Base-by-base conservation (phyloP, 768 basidiomycete species). In the Phylloporus sp. region DNA sequence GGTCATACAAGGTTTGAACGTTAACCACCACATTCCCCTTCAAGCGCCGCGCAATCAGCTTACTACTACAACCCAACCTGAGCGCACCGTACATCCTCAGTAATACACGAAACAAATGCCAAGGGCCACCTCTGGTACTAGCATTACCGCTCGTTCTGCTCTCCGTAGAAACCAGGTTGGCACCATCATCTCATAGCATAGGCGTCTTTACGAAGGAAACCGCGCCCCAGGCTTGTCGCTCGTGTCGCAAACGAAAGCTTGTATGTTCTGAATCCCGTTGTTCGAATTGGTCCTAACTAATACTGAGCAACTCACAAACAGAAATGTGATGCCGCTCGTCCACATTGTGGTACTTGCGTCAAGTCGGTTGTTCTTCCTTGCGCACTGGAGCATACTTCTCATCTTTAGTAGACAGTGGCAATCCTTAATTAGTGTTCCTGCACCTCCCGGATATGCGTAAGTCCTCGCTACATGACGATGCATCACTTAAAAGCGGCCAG, bases 241-340 rank as follows among this genome's bases (percentile, higher is more conserved):
- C 86, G 37, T 91, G 89, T 69, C 82, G 89, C 53, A 89, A 82
- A 66, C 74, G 86, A 65, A 91, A 91, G 67, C 77, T 91, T 57
- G 89, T 90, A 68, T 49, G 83, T 70, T 36, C n/a, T 24, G 7
- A 5, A 9, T 48, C 37, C 22, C 28, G 21, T 45, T 18, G n/a
- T n/a, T n/a, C n/a, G 17, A 9, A n/a, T 49, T 6, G 22, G 5
- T 33, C 23, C 33, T 26, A 23, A 45, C 36, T 21, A 47, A 28
- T 41, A 18, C 29, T 52, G 43, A 50, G 46, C 41, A 42, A 38
- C 48, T 29, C 50, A 20, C 47, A 21, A 52, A 27, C 22, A 91
- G 88, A 90, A 90, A 85, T 92, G 89, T 55, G 89, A 92, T 66
- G 89, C 89, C 33, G 77, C 82, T 33, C 82, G 90, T 52, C 89